Base-by-base conservation (phyloP, 345 rosid species). In the Pistacia integerrima region DNA sequence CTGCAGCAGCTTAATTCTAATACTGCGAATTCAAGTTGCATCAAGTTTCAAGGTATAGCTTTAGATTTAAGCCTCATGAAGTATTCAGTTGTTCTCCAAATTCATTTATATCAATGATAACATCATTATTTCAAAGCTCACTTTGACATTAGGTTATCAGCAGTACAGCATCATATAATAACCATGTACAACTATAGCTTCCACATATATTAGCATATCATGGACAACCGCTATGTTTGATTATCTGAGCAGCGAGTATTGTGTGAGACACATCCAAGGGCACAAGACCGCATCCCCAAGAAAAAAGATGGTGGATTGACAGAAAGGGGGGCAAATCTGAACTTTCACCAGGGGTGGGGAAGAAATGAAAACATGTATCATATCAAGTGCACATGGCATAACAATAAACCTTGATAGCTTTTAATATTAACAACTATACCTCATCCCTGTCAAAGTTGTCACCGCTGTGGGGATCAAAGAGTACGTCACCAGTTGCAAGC, bases 401-500 rank as follows among this genome's bases (percentile, higher is more conserved):
- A 36, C 18, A 74, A 35, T 36, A 16, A 69, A 67, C 1, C 46
- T 11, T 68, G 49, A 65, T 11, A 67, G 49, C 69, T 73, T 64
- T 55, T 74, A 30, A 67, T 8, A 35, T 51, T 17, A 62, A 18
- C 79, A 58, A 66, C 25, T 78, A 58, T 77, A 91, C 96, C 96
- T 89, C 96, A 78, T 91, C 96, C 81, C 96, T 89, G 66, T 88
- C 90, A 58, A 81, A 89, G 80, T 89, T 91, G 78, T 88, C 91
- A 20, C 90, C 92, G 1, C 90, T 88, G 78, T 89, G 95, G 17
- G 93, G 95, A 78, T 91, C 95, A 78, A 88, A 89, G 25, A 89
- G 91, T 13, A 91, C 93, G 73, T 91, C 93, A 74, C 95, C 93
- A 4, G 93, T 88, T 62, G 90, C 90, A 74, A 89, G 91, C 87